These are phyloP conservation scores for Diversispora eburnea DNA, from an alignment of 192 early-diverging fungal genomes.

Conservation along the genomic window DNA sequence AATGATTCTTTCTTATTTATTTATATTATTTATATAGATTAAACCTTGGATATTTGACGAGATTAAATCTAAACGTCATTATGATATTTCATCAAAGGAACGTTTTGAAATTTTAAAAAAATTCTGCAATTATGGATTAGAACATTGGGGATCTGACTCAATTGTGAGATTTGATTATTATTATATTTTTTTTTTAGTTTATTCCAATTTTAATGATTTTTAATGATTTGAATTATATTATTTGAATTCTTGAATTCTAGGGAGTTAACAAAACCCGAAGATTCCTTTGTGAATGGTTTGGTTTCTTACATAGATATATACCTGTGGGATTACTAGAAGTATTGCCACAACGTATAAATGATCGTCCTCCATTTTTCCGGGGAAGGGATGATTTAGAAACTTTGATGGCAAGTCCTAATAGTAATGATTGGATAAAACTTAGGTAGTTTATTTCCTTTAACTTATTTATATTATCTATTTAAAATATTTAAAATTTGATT, in stretches of 20 bases:
- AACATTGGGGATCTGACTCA: slow-evolving; percentile 93
- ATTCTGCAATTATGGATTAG: slow-evolving; percentile 83
- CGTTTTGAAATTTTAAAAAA: slow-evolving; percentile 85
- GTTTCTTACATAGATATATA: slow-evolving; percentile 74
- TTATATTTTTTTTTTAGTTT: background rate
- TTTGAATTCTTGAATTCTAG: slow-evolving; percentile 22
- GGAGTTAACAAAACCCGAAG: slow-evolving; percentile 83
- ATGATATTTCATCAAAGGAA: slow-evolving; percentile 88
- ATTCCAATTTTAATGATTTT: background rate
- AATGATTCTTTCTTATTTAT: no score
- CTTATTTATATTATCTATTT: background rate
- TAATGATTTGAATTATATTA: background rate
- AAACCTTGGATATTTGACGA: slow-evolving; percentile 99
- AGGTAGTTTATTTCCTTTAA: slow-evolving; percentile 33
- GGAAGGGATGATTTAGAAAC: slow-evolving; percentile 94
- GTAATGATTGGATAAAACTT: slow-evolving; percentile 89
- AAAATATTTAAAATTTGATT: background rate
- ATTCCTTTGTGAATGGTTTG: slow-evolving; percentile 79
- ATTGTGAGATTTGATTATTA: slow-evolving; percentile 17
- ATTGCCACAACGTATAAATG: slow-evolving; percentile 87
- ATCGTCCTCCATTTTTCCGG: slow-evolving; percentile 77
- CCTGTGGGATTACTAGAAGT: slow-evolving; percentile 92
- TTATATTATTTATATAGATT: slow-evolving; percentile 33
- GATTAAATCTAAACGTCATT: slow-evolving; percentile 79
- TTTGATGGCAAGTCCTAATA: slow-evolving; percentile 78